Conservation (phyloP, 257 asterid species). For the Salvia rosmarinus region DNA sequence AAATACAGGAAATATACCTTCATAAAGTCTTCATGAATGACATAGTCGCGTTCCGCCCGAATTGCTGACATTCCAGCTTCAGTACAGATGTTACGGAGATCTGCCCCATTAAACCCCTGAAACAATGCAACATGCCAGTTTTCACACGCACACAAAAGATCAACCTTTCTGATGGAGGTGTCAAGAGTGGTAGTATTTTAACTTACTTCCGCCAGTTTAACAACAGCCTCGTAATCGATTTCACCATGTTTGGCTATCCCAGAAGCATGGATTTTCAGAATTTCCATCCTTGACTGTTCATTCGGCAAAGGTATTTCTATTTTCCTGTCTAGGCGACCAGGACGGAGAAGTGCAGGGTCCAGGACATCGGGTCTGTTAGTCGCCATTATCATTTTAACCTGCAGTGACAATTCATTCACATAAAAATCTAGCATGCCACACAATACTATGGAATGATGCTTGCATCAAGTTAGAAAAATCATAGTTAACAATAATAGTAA, state of each 20-base stretch:
- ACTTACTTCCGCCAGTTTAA: conserved; percentile 87
- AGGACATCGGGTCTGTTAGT: conserved; percentile 92
- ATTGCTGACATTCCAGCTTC: conserved; percentile 97
- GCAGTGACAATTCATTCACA: conserved; percentile 31
- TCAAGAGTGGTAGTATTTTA: background rate
- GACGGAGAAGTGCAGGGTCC: conserved; percentile 96
- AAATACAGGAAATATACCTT: conserved; percentile 51
- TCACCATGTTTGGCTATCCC: conserved; percentile 96
- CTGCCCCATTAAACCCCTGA: conserved; percentile 96
- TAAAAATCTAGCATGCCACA: conserved; percentile 1
- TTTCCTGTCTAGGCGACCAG: conserved; percentile 92
- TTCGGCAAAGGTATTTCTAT: conserved; percentile 91
- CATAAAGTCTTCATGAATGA: conserved; percentile 94
- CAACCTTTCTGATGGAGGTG: background rate
- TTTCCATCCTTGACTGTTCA: conserved; percentile 93
- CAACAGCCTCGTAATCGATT: conserved; percentile 90
- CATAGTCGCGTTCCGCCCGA: conserved; percentile 90
- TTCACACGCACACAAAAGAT: background rate
- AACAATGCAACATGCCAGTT: conserved; percentile 11
- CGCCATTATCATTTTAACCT: conserved; percentile 99
- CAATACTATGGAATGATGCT: conserved; percentile 6
- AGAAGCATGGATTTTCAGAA: conserved; percentile 86
- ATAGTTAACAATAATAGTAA: background rate
- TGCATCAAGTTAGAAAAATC: background rate
- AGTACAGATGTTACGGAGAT: conserved; percentile 85